These are phyloP conservation scores for Heterobasidion irregulare DNA, from an alignment of 1,284 basidiomycete genomes.

Conservation along the genomic window DNA sequence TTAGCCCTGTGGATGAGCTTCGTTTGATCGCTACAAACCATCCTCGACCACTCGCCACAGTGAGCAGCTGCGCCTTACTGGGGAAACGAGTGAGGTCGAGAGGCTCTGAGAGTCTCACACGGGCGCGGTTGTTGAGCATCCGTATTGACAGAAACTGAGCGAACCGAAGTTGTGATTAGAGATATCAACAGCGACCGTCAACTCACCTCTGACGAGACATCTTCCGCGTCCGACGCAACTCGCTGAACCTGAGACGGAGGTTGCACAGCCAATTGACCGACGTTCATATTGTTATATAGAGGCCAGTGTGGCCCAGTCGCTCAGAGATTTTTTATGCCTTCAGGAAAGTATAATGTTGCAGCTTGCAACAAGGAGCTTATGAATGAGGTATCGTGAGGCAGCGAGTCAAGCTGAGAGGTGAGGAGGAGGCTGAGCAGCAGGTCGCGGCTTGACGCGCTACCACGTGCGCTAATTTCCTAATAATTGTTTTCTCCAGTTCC, in stretches of 20 bases:
- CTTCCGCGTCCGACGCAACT: slow-evolving; percentile 24
- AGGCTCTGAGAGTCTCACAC: slow-evolving; percentile 48
- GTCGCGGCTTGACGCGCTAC: no score
- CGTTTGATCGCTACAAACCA: slow-evolving; percentile 56
- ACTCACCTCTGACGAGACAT: slow-evolving; percentile 38
- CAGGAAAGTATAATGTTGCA: no score
- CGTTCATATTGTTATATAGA: slow-evolving; percentile 23
- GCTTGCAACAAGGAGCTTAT: no score
- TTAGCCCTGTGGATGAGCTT: slow-evolving; percentile 23
- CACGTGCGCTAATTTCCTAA: no score
- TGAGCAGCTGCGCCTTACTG: slow-evolving; percentile 37
- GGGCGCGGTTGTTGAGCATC: slow-evolving; percentile 49
- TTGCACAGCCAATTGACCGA: slow-evolving; percentile 28
- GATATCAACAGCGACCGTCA: neutral
- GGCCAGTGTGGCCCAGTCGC: no score
- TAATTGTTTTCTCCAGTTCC: no score
- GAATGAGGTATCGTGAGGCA: no score
- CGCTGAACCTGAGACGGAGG: slow-evolving; percentile 22
- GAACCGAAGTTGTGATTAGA: neutral
- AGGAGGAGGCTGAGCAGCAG: no score
- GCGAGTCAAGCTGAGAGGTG: no score
- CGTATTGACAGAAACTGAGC: slow-evolving; percentile 37
- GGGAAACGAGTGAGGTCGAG: slow-evolving; percentile 34
- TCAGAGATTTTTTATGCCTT: no score
- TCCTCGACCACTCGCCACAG: slow-evolving; percentile 46